These are phyloP conservation scores for Kwoniella sp. DNA, from an alignment of 768 basidiomycete species.

Conservation along the genomic window DNA sequence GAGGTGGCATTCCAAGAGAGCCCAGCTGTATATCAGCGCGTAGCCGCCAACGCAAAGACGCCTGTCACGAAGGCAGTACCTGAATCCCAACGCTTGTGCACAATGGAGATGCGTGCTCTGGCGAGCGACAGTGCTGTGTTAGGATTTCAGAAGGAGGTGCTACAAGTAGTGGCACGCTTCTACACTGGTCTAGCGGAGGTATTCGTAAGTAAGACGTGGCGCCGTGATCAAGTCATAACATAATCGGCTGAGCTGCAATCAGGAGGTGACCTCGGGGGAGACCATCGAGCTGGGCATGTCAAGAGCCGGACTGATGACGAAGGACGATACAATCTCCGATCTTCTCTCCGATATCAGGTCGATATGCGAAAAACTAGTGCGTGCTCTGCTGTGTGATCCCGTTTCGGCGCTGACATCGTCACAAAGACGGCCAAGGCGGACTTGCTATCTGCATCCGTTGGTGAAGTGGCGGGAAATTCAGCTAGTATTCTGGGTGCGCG, in stretches of 20 bases:
- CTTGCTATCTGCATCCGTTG: too few relatives aligned
- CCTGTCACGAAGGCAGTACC: too few relatives aligned
- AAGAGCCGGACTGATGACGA: neutral
- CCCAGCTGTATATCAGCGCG: too few relatives aligned
- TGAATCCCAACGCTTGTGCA: too few relatives aligned
- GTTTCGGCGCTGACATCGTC: neutral
- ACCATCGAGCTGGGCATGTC: conserved; percentile 2
- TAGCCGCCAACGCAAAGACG: too few relatives aligned
- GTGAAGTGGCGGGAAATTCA: too few relatives aligned
- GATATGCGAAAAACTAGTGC: conserved; percentile 2
- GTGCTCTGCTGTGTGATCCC: too few relatives aligned
- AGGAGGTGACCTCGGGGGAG: conserved; percentile 1
- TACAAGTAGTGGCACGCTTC: conserved; percentile 6
- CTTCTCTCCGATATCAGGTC: conserved; percentile 7
- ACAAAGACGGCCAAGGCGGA: neutral
- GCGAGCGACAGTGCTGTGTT: neutral
- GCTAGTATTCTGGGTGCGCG: too few relatives aligned
- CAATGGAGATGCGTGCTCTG: conserved; percentile 2
- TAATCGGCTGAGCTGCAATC: too few relatives aligned
- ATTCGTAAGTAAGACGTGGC: conserved; percentile 3
- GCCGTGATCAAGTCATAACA: too few relatives aligned
- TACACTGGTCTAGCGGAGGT: conserved; percentile 4
- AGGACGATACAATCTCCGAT: conserved; percentile 1
- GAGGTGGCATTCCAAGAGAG: too few relatives aligned
- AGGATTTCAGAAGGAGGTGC: conserved; percentile 8